These are phyloP conservation scores for Garcia nutans DNA, from an alignment of 345 rosid genomes.

Conservation along the genomic window DNA sequence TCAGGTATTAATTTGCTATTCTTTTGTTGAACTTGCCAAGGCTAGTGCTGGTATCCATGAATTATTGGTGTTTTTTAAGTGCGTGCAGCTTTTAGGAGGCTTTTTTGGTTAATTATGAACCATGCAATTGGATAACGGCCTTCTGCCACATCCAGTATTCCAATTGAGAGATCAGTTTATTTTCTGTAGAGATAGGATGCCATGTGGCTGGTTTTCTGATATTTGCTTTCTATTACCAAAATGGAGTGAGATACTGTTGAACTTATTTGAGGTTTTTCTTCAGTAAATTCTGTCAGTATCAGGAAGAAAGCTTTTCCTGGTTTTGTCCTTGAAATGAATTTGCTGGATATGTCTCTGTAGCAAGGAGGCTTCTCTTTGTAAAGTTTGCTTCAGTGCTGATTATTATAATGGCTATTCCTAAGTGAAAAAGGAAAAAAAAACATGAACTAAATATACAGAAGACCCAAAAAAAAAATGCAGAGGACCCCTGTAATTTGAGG, in stretches of 20 bases:
- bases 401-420: neutral
- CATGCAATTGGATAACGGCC: neutral
- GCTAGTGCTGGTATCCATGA: neutral
- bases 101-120: neutral
- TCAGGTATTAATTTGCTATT: conserved; percentile 31
- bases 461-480: too few relatives aligned
- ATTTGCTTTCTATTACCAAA: neutral
- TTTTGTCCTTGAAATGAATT: neutral
- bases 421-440: too few relatives aligned
- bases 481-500: neutral
- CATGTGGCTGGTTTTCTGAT: neutral
- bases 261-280: too few relatives aligned
- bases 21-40: neutral
- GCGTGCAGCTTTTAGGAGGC: neutral
- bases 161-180: neutral
- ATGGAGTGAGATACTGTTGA: neutral
- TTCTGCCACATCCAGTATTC: neutral
- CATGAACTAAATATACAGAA: neutral
- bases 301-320: neutral
- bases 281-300: neutral
- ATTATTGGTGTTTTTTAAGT: neutral
- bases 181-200: neutral
- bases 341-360: neutral
- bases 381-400: conserved; percentile 2
- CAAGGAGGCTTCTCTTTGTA: neutral